Evolutionary conservation across 225 moss, liverwort and hornwort genomes (phyloP), one percentile per base, ranked within the genome.

Genomic region (Sphagnum tenellum): DNA sequence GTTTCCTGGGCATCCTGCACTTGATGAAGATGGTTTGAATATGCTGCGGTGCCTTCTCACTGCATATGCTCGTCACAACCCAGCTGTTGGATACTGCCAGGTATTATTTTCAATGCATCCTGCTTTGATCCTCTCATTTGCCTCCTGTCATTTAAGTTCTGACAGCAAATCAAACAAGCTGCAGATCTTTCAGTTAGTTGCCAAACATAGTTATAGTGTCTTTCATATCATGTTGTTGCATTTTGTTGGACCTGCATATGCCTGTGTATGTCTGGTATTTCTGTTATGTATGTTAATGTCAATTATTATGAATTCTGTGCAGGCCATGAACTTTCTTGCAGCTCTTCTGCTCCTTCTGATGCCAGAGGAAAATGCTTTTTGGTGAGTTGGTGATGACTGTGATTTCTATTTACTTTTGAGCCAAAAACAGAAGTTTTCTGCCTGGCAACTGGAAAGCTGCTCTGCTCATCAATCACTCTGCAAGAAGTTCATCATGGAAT

Each of bases 241-340:
- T 29, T 29, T 29, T 29, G 29, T 29, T 29, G 29, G 29, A 29
- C 29, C 29, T 29, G 29, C 29, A 29, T 29, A 29, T 29, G 29
- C 29, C 29, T 29, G 29, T 29, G 29, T 29, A 29, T 29, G 29
- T 29, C 29, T 29, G 29, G 29, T 29, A 29, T 29, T 29, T 29
- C 29, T 29, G 29, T 29, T 29, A 29, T 0, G 0, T 29, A 29
- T 29, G 1, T 29, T 29, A 29, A 29, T 29, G 29, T 29, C 29
- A 29, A 1, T 29, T 29, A 29, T 29, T 29, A 29, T 6, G 1
- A 7, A 7, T 60, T 60, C 11, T 45, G 3, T 44, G 49, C 76
- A 80, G 80, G 81, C 81, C 46, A 81, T 81, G 81, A 81, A 81
- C 57, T 81, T 81, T 68, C 69, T 81, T 55, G 81, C 81, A 49